Percentiles rank a stretch among this genome's conserved stretches.
phyloP scores from a whole-genome alignment of 805 yeast species.

The Lachancea cidri region DNA sequence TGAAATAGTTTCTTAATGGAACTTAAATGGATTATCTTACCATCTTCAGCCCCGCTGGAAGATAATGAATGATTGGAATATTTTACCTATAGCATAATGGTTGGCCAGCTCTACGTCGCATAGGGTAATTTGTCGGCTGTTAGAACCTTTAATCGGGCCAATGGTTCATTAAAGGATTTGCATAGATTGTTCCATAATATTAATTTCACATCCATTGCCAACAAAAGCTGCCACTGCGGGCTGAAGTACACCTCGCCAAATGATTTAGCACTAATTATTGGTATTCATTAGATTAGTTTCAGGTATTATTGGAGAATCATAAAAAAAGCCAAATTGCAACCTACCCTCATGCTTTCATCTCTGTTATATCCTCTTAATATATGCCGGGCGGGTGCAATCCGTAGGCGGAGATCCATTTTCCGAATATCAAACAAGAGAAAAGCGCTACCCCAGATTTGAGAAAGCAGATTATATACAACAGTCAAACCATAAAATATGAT shows the following conservation, averaged over 20 bases:
- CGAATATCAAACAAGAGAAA: not conserved
- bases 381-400: not conserved
- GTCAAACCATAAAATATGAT: not conserved
- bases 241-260: slow-evolving; percentile 90
- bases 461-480: not conserved
- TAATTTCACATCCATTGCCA: slow-evolving; percentile 58
- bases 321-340: not conserved
- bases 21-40: too few species aligned
- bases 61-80: too few species aligned
- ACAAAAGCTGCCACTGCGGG: slow-evolving; percentile 66
- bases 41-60: too few species aligned
- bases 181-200: slow-evolving; percentile 66
- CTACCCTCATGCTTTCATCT: not conserved
- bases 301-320: not conserved
- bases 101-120: too few species aligned
- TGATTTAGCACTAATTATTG: slow-evolving; percentile 50
- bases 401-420: not conserved
- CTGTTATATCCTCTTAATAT: not conserved
- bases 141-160: slow-evolving; percentile 55
- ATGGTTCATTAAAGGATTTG: slow-evolving; percentile 63
- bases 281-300: not conserved
- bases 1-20: too few species aligned
- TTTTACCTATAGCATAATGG: too few species aligned
- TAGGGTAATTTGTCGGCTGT: too few species aligned
- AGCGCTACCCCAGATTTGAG: not conserved